phyloP scores from a whole-genome alignment of 148 eudicot species.

The Mesembryanthemum crystallinum region DNA sequence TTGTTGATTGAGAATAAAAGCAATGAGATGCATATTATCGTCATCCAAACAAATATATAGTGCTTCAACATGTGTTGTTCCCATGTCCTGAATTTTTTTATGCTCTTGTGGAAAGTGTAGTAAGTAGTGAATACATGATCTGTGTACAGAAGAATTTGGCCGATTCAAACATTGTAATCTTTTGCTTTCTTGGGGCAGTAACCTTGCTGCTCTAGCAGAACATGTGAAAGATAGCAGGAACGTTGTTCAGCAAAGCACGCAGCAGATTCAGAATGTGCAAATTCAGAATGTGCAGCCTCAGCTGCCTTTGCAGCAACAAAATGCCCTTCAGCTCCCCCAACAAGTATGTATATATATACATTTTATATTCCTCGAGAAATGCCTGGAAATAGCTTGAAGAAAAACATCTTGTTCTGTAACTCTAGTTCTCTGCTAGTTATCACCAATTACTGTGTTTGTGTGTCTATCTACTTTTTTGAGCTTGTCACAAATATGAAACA shows the following conservation, averaged over 20 bases:
- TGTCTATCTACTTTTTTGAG: neutral
- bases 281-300: slow-evolving; percentile 60
- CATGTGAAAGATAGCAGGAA: slow-evolving; percentile 69
- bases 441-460: neutral
- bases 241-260: slow-evolving; percentile 52
- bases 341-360: slow-evolving; percentile 47
- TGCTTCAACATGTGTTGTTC: neutral
- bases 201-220: slow-evolving; percentile 64
- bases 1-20: neutral
- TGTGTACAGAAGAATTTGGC: neutral
- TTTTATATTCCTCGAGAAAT: neutral
- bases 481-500: neutral
- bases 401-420: neutral
- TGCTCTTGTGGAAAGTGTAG: neutral
- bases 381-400: neutral
- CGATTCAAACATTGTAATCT: slow-evolving; percentile 15
- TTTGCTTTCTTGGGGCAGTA: slow-evolving; percentile 40
- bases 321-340: slow-evolving; percentile 65
- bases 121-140: neutral
- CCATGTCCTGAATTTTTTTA: neutral
- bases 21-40: neutral
- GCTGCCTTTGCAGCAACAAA: slow-evolving; percentile 55
- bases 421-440: neutral
- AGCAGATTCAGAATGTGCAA: slow-evolving; percentile 56
- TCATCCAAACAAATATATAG: neutral